Evolutionary conservation across 2,329 filamentous ascomycete species (phyloP).

Genomic region (Aspergillus versicolor): DNA sequence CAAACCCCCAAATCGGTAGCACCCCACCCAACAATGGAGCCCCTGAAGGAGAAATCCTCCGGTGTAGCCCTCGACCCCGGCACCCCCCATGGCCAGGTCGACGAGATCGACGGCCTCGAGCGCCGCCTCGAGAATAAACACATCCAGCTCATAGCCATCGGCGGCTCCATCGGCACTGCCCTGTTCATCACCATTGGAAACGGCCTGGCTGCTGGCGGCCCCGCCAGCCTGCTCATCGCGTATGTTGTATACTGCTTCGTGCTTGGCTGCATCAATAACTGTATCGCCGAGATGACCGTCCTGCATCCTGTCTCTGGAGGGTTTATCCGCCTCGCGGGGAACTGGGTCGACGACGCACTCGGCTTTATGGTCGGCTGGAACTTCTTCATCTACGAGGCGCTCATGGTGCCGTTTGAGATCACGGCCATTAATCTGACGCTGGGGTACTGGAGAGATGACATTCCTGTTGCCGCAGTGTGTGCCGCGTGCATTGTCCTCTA

Average conservation of each 20-base stretch:
- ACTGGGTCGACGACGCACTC: constrained; percentile 48
- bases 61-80: no score
- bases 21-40: no score
- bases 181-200: not conserved
- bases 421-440: no score
- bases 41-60: no score
- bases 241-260: not conserved
- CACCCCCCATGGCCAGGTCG: no score
- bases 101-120: not conserved
- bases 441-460: constrained; percentile 26
- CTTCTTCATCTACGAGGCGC: constrained; percentile 47
- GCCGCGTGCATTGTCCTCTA: constrained; percentile 31
- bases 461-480: constrained; percentile 42
- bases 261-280: not conserved
- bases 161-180: not conserved
- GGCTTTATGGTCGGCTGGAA: constrained; percentile 49
- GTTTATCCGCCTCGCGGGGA: constrained; percentile 42
- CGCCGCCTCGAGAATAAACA: not conserved
- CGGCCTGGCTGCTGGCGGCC: not conserved
- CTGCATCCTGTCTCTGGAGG: not conserved
- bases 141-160: not conserved
- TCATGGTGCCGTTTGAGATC: constrained; percentile 34
- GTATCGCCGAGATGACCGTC: not conserved
- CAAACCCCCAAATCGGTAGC: no score
- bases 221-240: not conserved